Evolutionary conservation across 1,284 basidiomycete species (phyloP).

Genomic region (Pseudozyma tsukubaensis): DNA sequence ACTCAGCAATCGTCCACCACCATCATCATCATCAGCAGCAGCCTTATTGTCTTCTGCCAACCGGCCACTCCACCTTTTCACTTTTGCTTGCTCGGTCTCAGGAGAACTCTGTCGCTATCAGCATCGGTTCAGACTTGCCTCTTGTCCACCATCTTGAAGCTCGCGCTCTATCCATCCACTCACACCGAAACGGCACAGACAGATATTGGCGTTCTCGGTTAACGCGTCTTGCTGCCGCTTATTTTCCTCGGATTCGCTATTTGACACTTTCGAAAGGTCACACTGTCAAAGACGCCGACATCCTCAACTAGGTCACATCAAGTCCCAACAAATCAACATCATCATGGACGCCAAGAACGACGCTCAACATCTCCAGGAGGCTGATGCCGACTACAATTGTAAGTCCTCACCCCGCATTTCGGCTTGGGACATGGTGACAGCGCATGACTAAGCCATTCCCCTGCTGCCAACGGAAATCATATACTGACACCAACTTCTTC

Average conservation of each 20-base stretch:
- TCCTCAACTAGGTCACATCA: neutral
- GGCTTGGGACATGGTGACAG: slow-evolving; percentile 5
- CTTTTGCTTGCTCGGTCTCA: too few species aligned
- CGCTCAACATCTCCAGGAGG: slow-evolving; percentile 19
- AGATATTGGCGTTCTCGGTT: neutral
- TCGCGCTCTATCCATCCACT: slow-evolving; percentile 1
- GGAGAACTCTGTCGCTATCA: too few species aligned
- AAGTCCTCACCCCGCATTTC: slow-evolving; percentile 3
- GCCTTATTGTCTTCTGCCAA: neutral
- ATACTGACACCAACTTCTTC: slow-evolving; percentile 5
- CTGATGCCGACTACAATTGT: slow-evolving; percentile 34
- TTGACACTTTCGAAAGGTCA: neutral
- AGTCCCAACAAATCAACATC: neutral
- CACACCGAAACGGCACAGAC: neutral
- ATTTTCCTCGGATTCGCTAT: neutral
- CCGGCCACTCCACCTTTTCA: too few species aligned
- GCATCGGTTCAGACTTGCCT: neutral
- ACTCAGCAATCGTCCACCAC: slow-evolving; percentile 37
- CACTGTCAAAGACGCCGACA: neutral
- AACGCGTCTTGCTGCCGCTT: neutral
- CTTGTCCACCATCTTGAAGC: neutral
- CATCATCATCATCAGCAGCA: slow-evolving; percentile 14
- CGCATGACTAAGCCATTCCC: slow-evolving; percentile 31
- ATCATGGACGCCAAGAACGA: slow-evolving; percentile 20
- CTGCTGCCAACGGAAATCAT: neutral